Evolutionary conservation across 2,329 filamentous ascomycete species (phyloP), one percentile per base, ranked within the genome.

Genomic region (Ceratocystis diversiconidia): DNA sequence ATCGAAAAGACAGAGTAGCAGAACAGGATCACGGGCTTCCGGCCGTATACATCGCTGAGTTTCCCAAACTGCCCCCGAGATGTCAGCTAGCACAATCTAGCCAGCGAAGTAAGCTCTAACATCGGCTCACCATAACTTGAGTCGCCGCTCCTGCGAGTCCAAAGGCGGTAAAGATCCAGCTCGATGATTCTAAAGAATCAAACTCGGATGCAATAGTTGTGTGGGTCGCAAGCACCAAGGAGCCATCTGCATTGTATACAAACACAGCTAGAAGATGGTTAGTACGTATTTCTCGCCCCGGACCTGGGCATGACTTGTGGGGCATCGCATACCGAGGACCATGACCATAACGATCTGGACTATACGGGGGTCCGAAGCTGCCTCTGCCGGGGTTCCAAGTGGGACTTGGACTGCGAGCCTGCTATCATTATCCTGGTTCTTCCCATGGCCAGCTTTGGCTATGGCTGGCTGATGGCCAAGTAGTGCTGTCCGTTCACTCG

Each of bases 181-280:
- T 83, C 2, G 82, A 84, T 63, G 81, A 78, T 17, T 77, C 78
- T 3, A 86, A 71, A 43, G 78, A 76, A 64, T 80, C 75, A 69
- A 86, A 86, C 64, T 85, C 80, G 8, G 83, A 86, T 0, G 82
- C 80, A 63, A 86, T 84, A 2, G 76, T 76, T 0, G 82, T 80
- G 66, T 87, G 83, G 0, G 86, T 87, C 0, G 87, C 86, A 41
- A 90, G 75, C 0, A 90, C 79, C 0, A 90, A 75, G 1, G 84
- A 85, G 0, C 76, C 74, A 70, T 90, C 87, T 17, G 82, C 80
- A 65, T 85, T 85, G 5, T 82, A 80, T 12, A 88, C 81, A 69
- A 90, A 88, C 15, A 86, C 65, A 8, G 65, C 65, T 67, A 22
- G 30, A 22, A 12, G 22, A 61, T 3, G 6, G 59, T 43, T 43